Evolutionary conservation across 1,284 basidiomycete species (phyloP), one percentile per base, ranked within the genome.

Genomic region (Gymnopus androsaceus): DNA sequence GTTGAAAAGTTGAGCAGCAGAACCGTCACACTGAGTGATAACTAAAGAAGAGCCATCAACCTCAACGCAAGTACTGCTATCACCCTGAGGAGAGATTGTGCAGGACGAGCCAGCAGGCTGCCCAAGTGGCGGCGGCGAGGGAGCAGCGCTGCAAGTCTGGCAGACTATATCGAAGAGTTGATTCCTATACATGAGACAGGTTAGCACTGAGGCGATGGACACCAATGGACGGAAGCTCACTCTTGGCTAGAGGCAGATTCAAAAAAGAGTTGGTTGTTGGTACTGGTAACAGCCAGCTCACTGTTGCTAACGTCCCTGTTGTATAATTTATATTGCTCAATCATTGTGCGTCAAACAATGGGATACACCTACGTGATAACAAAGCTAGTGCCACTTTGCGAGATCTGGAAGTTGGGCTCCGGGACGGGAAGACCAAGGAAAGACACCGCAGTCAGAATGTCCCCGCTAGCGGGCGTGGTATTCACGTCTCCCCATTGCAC

Each of bases 361-460:
- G 9, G n/a, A 27, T n/a, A n/a, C n/a, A 36, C 41, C 17, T 17
- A 54, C 51, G n/a, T 54, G 28, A 54, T 34, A 25, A 54, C 25
- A 27, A 34, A 54, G 31, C 41, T 46, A 21, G 51, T 54, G 51
- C 51, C 51, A 46, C 44, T 46, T 31, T 54, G 51, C 19, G 40
- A 37, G 33, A 54, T 25, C 30, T 54, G 51, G 28, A 28, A n/a
- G n/a, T n/a, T n/a, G n/a, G n/a, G n/a, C n/a, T n/a, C n/a, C n/a
- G n/a, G n/a, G n/a, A n/a, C n/a, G n/a, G n/a, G n/a, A n/a, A n/a
- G n/a, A n/a, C n/a, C 31, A 14, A 14, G 31, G 7, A 33, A 33
- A 15, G 33, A 30, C 3, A 27, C 31, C n/a, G 17, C 27, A 6
- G 36, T 27, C 4, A 45, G 3, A 15, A 41, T 17, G 19, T 42